Evolutionary conservation across 176 grass and related monocot genomes (phyloP), one percentile per base, ranked within the genome.

Genomic region (Eragrostis curvula): DNA sequence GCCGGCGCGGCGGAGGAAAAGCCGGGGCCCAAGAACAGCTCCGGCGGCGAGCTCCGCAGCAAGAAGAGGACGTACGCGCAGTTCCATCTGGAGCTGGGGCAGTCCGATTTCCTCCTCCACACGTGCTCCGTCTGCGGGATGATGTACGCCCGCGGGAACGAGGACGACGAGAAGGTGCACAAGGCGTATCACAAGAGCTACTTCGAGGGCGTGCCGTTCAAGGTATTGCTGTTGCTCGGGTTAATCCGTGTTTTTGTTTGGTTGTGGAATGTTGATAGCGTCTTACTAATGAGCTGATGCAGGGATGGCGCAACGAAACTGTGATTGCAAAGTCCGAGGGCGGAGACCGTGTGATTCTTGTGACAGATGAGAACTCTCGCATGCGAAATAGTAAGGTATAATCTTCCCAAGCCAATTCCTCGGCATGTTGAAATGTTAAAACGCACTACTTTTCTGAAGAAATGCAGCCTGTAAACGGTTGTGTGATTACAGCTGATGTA

Each of bases 81-180:
- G 87, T 93, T 93, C 86, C 88, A 98, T 79, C 83, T 98, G 78
- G 96, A 98, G 70, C 87, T 98, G 16, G 96, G 96, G 78, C 96
- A 98, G 81, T 71, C 90, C 20, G 82, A 98, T 77, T 98, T 98
- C 58, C 18, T 98, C 30, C 84, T 95, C 82, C 96, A 84, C 66
- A 61, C 67, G 48, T 98, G 92, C 93, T 81, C 86, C 11, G 85
- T 88, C 49, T 98, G 96, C 68, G 90, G 96, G 24, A 87, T 98
- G 86, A 93, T 88, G 86, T 98, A 93, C 72, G 84, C 92, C 48
- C 89, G 79, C 5, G 96, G 96, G 29, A 92, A 98, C 41, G 78
- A 88, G 14, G 75, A 75, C 7, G 96, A 98, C 7, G 96, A 98
- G 90, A 98, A 93, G 81, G 39, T 85, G 39, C 96, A 98, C 90